Evolutionary conservation across 345 rosid genomes (phyloP).

Genomic region (Chamaenerion angustifolium): DNA sequence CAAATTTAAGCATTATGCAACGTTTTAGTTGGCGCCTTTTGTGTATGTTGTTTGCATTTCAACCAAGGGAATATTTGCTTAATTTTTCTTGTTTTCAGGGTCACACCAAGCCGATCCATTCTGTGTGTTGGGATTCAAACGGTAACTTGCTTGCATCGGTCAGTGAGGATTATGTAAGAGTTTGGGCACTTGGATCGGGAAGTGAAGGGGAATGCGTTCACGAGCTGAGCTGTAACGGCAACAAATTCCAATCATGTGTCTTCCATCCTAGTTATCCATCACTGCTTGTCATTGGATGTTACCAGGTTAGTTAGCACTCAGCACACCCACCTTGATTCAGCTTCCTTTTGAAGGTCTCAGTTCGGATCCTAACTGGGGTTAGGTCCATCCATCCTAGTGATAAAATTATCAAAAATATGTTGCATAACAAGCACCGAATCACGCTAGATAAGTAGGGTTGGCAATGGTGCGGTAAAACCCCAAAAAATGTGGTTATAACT

Average conservation of each 20-base stretch:
- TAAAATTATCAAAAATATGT: too few species aligned
- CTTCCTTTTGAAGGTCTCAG: too few species aligned
- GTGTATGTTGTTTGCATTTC: too few species aligned
- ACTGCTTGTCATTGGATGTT: slow-evolving; percentile 78
- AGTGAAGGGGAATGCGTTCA: slow-evolving; percentile 81
- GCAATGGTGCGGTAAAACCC: too few species aligned
- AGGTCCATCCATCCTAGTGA: too few species aligned
- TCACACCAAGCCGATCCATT: slow-evolving; percentile 55
- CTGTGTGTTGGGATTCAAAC: slow-evolving; percentile 82
- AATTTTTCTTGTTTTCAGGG: slow-evolving; percentile 26
- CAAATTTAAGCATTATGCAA: too few species aligned
- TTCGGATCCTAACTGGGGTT: too few species aligned
- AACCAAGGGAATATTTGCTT: too few species aligned
- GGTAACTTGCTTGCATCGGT: slow-evolving; percentile 83
- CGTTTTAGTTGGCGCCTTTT: too few species aligned
- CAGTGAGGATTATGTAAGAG: slow-evolving; percentile 86
- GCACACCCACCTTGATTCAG: background rate
- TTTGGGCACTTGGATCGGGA: slow-evolving; percentile 82
- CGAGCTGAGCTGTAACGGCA: slow-evolving; percentile 81
- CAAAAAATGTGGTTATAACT: too few species aligned
- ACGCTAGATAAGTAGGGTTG: too few species aligned
- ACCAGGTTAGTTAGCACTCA: slow-evolving; percentile 92
- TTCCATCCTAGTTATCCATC: slow-evolving; percentile 72
- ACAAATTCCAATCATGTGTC: slow-evolving; percentile 74
- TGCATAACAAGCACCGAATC: too few species aligned